Evolutionary conservation across 345 rosid species (phyloP).

Genomic region (Salix dunnii): DNA sequence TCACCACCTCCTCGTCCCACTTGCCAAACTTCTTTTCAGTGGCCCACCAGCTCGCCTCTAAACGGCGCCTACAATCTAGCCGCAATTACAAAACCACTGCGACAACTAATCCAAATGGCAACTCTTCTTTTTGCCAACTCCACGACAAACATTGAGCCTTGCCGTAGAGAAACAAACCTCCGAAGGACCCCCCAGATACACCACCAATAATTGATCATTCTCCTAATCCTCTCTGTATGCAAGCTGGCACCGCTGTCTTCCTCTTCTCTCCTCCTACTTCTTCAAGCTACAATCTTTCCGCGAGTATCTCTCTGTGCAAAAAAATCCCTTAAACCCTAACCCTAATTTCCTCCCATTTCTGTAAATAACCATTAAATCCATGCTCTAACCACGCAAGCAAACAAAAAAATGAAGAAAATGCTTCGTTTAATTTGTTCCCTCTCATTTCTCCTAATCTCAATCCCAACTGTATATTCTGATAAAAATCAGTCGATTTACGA

Average conservation of each 20-base stretch:
- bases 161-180: not conserved
- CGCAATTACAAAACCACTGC: not conserved
- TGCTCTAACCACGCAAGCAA: conserved; percentile 6
- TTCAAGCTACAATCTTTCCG: not conserved
- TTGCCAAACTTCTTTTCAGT: not conserved
- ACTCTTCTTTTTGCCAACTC: not conserved
- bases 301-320: not conserved
- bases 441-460: conserved; percentile 16
- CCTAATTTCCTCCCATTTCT: conserved; percentile 7
- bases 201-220: conserved; percentile 32
- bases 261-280: conserved; percentile 4
- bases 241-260: conserved; percentile 58
- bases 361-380: conserved; percentile 2
- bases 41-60: not conserved
- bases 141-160: not conserved
- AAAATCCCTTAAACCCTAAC: conserved; percentile 44
- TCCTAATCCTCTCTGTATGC: conserved; percentile 50
- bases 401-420: conserved; percentile 6
- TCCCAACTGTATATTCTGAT: conserved; percentile 10
- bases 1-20: not conserved
- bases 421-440: conserved; percentile 27
- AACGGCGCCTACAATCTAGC: not conserved
- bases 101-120: not conserved
- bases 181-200: not conserved
- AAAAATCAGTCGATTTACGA: conserved; percentile 50